Conservation (phyloP, 208 protist genomes). For the Hexamita inflata region DNA sequence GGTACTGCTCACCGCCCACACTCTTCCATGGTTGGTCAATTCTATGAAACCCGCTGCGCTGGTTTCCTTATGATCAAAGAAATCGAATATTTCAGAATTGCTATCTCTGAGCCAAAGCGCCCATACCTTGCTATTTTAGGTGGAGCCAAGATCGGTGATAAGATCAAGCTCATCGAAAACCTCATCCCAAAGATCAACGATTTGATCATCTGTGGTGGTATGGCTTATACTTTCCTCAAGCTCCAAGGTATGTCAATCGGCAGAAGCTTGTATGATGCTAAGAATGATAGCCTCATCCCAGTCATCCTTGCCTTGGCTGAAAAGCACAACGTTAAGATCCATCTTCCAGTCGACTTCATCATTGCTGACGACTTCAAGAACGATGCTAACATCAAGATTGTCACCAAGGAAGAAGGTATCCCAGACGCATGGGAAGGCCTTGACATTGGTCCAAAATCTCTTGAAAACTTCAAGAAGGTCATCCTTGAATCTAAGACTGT, state of each 20-base stretch:
- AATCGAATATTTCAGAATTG: constrained; percentile 84
- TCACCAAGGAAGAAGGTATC: constrained; percentile 50
- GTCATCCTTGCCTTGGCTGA: constrained; percentile 75
- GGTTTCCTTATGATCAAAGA: constrained; percentile 96
- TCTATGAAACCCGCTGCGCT: constrained; percentile 61
- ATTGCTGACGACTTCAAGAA: constrained; percentile 68
- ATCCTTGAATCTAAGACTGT: constrained; percentile 33
- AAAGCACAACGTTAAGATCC: constrained; percentile 75
- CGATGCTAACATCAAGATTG: constrained; percentile 44
- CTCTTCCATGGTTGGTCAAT: constrained; percentile 58
- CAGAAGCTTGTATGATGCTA: constrained; percentile 74
- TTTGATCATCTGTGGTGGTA: constrained; percentile 78
- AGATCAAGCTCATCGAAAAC: constrained; percentile 95
- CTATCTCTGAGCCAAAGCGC: constrained; percentile 53
- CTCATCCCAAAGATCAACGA: constrained; percentile 85
- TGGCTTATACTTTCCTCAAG: constrained; percentile 43
- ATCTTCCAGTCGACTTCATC: constrained; percentile 87
- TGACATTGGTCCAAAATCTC: constrained; percentile 77
- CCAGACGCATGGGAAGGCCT: constrained; percentile 69
- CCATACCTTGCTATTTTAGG: constrained; percentile 88
- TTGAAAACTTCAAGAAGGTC: constrained; percentile 51
- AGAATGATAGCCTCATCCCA: constrained; percentile 56
- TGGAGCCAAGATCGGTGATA: constrained; percentile 91
- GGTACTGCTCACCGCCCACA: constrained; percentile 92
- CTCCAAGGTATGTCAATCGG: constrained; percentile 59